phyloP scores from a whole-genome alignment of 1,284 basidiomycete species.

The Mixia osmundae region DNA sequence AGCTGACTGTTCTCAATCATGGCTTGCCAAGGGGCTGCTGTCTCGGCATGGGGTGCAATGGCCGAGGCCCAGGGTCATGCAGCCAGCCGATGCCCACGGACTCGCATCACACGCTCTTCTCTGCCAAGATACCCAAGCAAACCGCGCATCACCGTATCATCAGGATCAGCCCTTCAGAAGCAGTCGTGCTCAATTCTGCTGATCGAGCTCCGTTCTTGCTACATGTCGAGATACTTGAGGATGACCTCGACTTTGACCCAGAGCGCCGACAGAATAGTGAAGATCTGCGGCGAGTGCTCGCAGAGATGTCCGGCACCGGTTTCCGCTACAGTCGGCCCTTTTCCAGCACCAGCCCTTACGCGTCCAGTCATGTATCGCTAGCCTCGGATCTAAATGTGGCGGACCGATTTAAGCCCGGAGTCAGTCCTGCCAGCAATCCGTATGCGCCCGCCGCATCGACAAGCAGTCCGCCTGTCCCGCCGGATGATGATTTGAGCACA shows the following conservation, averaged over 20 bases:
- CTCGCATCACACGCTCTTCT: not conserved
- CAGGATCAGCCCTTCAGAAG: constrained; percentile 89
- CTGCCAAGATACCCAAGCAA: not conserved
- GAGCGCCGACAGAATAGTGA: constrained; percentile 42
- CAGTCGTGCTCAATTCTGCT: constrained; percentile 93
- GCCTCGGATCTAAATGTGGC: too few species aligned
- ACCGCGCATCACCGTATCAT: constrained; percentile 72
- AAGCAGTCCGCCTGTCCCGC: not conserved
- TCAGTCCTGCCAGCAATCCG: too few species aligned
- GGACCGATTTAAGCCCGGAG: too few species aligned
- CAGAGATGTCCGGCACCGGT: too few species aligned
- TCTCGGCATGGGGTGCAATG: constrained; percentile 15
- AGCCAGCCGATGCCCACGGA: not conserved
- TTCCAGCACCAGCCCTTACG: constrained; percentile 2
- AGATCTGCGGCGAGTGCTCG: constrained; percentile 14
- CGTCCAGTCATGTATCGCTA: too few species aligned
- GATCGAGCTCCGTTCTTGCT: constrained; percentile 86
- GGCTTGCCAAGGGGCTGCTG: constrained; percentile 41
- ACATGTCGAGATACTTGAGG: constrained; percentile 71
- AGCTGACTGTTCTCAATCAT: constrained; percentile 86
- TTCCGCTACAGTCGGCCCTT: too few species aligned
- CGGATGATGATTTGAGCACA: constrained; percentile 25
- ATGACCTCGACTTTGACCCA: constrained; percentile 87
- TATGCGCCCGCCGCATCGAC: too few species aligned
- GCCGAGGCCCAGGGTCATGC: constrained; percentile 1